Evolutionary conservation across 139 green algal species (phyloP), one percentile per base, ranked within the genome.

Genomic region (Chlorella sorokiniana): DNA sequence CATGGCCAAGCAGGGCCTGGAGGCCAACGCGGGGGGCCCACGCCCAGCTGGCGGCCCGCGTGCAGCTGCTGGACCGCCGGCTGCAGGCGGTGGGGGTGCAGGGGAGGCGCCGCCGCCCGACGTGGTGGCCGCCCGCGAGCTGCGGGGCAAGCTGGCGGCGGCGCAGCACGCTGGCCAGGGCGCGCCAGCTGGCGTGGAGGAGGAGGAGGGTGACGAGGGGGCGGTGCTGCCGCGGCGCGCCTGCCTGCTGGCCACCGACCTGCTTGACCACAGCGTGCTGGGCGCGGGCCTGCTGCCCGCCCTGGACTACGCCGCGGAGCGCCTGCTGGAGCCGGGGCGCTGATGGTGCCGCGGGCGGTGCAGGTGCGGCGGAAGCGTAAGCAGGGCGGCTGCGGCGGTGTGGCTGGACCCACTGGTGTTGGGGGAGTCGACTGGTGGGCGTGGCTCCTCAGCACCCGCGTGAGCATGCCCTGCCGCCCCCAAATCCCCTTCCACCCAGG

Each of bases 221-320:
- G 68, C 82, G 27, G 44, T 85, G 64, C 65, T 90, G 41, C 68
- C 84, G 2, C 29, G 38, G 10, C 67, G 69, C 8, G 90, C 90
- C 27, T 86, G 91, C 61, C 44, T 94, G 37, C 69, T 94, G 22
- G 83, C 94, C 9, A 91, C 86, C 0, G 90, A 94, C 80, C 65
- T 91, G 54, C 29, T 94, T 18, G 90, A 94, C 78, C 83, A 94
- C 72, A 82, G 61, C 22, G 85, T 90, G n/a, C 65, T 93, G 35
- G 90, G 89, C 18, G 67, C 81, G 64, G 85, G 87, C 4, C 37
- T 93, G 62, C 64, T 93, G 56, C 76, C 76, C 2, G 73, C 75
- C 0, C 10, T 94, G 33, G 90, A 94, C 59, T 85, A 91, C 69
- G 88, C 90, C 20, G 82, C 82, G 1, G 40, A 69, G 62, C 71